Evolutionary conservation across 2,329 filamentous ascomycete genomes (phyloP), one percentile per base, ranked within the genome.

Genomic region (Hymenoscyphus occultus): DNA sequence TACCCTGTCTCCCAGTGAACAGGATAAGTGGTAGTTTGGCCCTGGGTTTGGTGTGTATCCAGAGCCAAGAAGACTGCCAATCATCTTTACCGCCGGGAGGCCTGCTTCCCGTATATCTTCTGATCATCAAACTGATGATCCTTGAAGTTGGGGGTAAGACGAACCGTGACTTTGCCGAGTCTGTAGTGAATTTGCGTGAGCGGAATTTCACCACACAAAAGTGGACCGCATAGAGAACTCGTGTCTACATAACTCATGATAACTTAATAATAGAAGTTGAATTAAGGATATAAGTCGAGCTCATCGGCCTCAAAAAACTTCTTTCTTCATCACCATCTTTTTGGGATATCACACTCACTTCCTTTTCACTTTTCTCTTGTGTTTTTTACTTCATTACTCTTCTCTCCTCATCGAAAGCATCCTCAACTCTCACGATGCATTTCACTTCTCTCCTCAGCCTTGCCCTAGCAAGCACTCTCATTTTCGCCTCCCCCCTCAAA

Each of bases 391-490:
- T 19, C 45, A 9, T n/a, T 51, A 51, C 19, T 9, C 45, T 10
- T 39, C 42, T 61, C 39, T 28, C 61, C 51, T 45, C 62, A 16
- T 42, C 16, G 32, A 58, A 58, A 39, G n/a, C 2, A 42, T 45
- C 40, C 13, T 32, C 19, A 19, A 54, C 12, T 22, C 19, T n/a
- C 32, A 62, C 13, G 13, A 61, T 62, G 60, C 51, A 31, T 56
- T 56, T 62, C 12, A 42, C 48, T 22, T 14, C 51, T 31, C 35
- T 57, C 35, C n/a, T 62, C n/a, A 56, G 60, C 14, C n/a, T 62
- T 42, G 60, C 32, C 28, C 60, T 62, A 31, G 67, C 58, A 4
- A 63, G 28, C 56, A 63, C 66, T 59, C 39, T 66, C 39, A 54
- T 56, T 22, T 35, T 9, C 32, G 32, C 32, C 32, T 35, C 32